phyloP scores from a whole-genome alignment of 2,329 filamentous ascomycete species.

The Calonectria multiphialidica region DNA sequence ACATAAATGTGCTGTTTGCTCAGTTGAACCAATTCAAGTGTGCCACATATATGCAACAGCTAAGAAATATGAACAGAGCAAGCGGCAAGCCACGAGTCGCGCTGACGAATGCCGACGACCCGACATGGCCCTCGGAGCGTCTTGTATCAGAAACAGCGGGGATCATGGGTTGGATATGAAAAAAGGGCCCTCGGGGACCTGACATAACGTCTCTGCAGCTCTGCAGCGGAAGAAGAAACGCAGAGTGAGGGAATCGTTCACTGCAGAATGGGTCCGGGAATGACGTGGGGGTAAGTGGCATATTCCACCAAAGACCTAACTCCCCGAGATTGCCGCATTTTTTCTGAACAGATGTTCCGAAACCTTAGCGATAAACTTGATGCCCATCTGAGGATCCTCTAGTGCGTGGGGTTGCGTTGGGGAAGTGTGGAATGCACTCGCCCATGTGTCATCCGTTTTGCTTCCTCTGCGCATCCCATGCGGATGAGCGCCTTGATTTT shows the following conservation, averaged over 20 bases:
- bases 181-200: background rate
- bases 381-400: background rate
- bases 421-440: background rate
- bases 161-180: background rate
- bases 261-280: conserved; percentile 15
- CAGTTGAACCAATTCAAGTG: background rate
- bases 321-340: conserved; percentile 21
- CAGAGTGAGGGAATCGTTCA: too few species aligned
- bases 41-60: background rate
- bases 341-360: conserved; percentile 4
- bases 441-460: too few species aligned
- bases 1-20: background rate
- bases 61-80: background rate
- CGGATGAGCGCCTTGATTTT: background rate
- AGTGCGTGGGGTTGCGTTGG: background rate
- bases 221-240: too few species aligned
- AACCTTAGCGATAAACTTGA: conserved; percentile 14
- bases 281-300: conserved; percentile 2
- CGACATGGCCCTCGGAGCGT: background rate
- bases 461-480: background rate
- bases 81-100: background rate
- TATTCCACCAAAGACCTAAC: background rate
- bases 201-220: background rate
- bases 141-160: background rate
- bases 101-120: conserved; percentile 20